Percentiles rank a stretch among this genome's conserved stretches.
phyloP scores from a whole-genome alignment of 78 protist genomes.

The Abeoforma whisleri region DNA sequence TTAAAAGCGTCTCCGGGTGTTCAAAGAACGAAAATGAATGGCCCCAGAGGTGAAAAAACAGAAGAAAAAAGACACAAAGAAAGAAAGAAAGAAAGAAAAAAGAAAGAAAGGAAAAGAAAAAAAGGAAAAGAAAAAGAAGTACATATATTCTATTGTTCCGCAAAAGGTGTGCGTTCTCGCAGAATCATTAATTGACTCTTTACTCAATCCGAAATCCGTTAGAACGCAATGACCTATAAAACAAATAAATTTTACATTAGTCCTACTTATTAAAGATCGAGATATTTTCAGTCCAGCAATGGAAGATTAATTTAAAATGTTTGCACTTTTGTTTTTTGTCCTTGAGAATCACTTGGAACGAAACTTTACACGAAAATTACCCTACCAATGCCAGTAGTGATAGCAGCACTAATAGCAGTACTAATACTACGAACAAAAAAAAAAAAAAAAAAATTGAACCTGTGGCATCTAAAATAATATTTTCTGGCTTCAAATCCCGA shows the following conservation, averaged over 20 bases:
- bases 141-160: slow-evolving; percentile 89
- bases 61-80: neutral
- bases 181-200: neutral
- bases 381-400: too few relatives aligned
- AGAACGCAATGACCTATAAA: slow-evolving; percentile 69
- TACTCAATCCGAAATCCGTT: slow-evolving; percentile 81
- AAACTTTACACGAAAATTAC: too few relatives aligned
- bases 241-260: neutral
- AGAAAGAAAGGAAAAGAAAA: neutral
- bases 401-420: too few relatives aligned
- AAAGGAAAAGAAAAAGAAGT: slow-evolving; percentile 1
- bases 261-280: too few relatives aligned
- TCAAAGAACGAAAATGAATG: neutral
- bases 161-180: slow-evolving; percentile 77
- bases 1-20: neutral
- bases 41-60: neutral
- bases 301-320: too few relatives aligned
- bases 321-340: too few relatives aligned
- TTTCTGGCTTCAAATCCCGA: slow-evolving; percentile 46
- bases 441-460: too few relatives aligned
- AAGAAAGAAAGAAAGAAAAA: neutral
- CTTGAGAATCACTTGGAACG: too few relatives aligned
- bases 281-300: too few relatives aligned
- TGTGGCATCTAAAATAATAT: slow-evolving; percentile 46
- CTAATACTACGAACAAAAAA: too few relatives aligned